Conservation (phyloP, 2,329 filamentous ascomycete genomes). For the Tolypocladium ophioglossoides region DNA sequence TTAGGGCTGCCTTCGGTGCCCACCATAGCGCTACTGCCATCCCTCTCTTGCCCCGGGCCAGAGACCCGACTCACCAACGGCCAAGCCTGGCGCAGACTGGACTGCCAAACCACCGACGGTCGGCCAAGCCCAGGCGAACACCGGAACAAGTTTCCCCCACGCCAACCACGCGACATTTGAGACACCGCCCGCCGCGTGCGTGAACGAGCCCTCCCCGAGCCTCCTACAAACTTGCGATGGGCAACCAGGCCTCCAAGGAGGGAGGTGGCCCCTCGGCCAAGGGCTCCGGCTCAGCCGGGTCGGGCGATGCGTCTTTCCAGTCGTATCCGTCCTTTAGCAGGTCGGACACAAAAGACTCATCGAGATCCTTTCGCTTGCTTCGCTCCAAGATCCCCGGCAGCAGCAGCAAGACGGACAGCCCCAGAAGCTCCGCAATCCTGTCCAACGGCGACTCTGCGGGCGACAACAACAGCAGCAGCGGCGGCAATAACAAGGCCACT, state of each 20-base stretch:
- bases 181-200: constrained; percentile 9
- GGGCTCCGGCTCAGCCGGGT: constrained; percentile 31
- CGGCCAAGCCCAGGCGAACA: background rate
- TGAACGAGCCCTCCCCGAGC: background rate
- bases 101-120: background rate
- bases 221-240: constrained; percentile 41
- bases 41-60: background rate
- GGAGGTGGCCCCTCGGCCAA: constrained; percentile 39
- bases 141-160: constrained; percentile 3
- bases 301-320: constrained; percentile 45
- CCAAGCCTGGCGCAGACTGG: background rate
- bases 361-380: constrained; percentile 74
- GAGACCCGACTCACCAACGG: background rate
- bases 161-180: constrained; percentile 17
- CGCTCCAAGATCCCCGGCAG: constrained; percentile 82
- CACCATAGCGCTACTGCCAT: background rate
- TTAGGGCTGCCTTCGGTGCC: constrained; percentile 21
- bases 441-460: constrained; percentile 43
- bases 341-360: constrained; percentile 87
- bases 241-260: constrained; percentile 62
- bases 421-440: constrained; percentile 61
- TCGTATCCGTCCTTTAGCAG: constrained; percentile 87
- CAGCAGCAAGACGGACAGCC: constrained; percentile 63
- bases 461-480: constrained; percentile 36
- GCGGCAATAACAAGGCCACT: constrained; percentile 30